Evolutionary conservation across 768 basidiomycete species (phyloP), one percentile per base, ranked within the genome.

Genomic region (Pholiota microspora): DNA sequence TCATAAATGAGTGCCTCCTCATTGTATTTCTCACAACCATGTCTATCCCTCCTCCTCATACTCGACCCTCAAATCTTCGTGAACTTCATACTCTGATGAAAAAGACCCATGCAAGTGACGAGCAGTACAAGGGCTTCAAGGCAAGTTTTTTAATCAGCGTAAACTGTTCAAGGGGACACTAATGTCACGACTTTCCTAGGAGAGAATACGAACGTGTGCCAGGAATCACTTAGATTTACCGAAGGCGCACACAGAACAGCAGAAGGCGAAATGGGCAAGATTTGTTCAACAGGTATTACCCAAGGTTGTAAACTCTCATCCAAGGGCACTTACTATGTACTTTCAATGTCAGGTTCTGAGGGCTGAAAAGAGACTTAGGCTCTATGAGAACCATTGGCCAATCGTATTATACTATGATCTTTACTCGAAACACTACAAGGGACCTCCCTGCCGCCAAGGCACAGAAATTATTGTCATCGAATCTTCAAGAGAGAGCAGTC

Each of bases 381-480:
- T 7, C 9, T 59, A 59, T 34, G 50, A 59, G 7, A 28, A 55
- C 13, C 18, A 49, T 16, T 59, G 54, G 58, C 58, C 58, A 6
- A 27, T 55, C 8, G 18, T 29, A 45, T 5, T 44, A 2, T 53
- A 49, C 35, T 48, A 36, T 46, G 18, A 38, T 23, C 21, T 31
- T 5, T 57, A 48, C 27, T 28, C 15, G n/a, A 40, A 38, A 28
- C 16, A 32, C 2, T 18, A 28, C 15, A n/a, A n/a, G n/a, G n/a
- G n/a, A n/a, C n/a, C n/a, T 34, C 21, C 7, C 27, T 6, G 16
- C 15, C 32, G n/a, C 29, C 27, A 18, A 7, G 12, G n/a, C 15
- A n/a, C 13, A 8, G 16, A 29, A 32, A 49, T 40, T 7, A 51
- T 48, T 16, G 25, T 16, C 5, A 16, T 38, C 6, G 49, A 51